Evolutionary conservation across 177 flowering plant species (phyloP).

Genomic region (Vitis hybrid): DNA sequence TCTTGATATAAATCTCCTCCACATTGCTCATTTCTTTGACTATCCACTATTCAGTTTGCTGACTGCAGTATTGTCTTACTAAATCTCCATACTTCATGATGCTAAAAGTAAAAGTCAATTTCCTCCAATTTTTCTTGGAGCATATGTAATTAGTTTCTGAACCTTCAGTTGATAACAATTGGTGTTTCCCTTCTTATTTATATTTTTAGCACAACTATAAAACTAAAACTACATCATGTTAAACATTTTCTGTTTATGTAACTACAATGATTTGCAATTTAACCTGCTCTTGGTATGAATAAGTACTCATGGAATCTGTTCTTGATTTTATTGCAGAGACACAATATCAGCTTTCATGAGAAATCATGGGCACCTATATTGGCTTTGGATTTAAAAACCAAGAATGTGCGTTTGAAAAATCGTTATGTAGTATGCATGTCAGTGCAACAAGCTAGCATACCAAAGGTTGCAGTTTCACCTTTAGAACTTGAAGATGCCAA

Average conservation of each 20-base stretch:
- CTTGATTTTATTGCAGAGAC: constrained; percentile 40
- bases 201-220: not conserved
- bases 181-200: too few species aligned
- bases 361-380: constrained; percentile 44
- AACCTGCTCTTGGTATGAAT: not conserved
- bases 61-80: too few species aligned
- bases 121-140: too few species aligned
- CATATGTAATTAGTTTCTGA: too few species aligned
- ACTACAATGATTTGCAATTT: not conserved
- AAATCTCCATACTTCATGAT: too few species aligned
- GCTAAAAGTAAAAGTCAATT: too few species aligned
- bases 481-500: constrained; percentile 70
- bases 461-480: constrained; percentile 79
- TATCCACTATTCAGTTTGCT: too few species aligned
- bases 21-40: too few species aligned
- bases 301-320: not conserved
- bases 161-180: too few species aligned
- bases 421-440: constrained; percentile 57
- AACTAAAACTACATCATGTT: not conserved
- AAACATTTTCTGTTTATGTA: not conserved
- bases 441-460: constrained; percentile 64
- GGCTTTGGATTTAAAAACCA: constrained; percentile 39
- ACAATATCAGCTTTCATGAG: constrained; percentile 47
- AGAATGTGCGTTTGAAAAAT: constrained; percentile 26
- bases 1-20: too few species aligned